Evolutionary conservation across 2,329 filamentous ascomycete species (phyloP).

Genomic region (Geosmithia flava): DNA sequence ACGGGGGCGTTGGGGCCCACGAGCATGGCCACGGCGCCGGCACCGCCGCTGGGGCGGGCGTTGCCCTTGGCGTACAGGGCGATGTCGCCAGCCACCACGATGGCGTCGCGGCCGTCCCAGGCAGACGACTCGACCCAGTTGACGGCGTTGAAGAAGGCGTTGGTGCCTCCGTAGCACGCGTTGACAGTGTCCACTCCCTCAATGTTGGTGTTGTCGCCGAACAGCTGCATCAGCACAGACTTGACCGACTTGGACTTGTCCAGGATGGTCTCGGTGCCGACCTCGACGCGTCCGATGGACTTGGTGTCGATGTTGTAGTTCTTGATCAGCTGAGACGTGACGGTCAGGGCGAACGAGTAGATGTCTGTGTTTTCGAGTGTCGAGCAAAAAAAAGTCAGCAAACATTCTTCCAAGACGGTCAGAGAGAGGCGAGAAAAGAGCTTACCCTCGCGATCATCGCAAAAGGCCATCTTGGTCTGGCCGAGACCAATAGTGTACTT

Average conservation of each 20-base stretch:
- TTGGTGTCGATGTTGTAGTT: conserved; percentile 76
- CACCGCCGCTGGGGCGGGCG: conserved; percentile 70
- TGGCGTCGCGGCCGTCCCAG: conserved; percentile 74
- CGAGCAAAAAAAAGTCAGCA: no score
- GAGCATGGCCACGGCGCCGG: conserved; percentile 66
- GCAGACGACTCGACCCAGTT: conserved; percentile 82
- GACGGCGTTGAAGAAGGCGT: conserved; percentile 69
- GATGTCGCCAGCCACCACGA: conserved; percentile 73
- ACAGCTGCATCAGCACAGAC: conserved; percentile 78
- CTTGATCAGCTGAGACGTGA: conserved; percentile 61
- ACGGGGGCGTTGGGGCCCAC: conserved; percentile 69
- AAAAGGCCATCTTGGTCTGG: conserved; percentile 88
- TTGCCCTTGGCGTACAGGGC: conserved; percentile 76
- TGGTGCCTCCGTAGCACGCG: conserved; percentile 79
- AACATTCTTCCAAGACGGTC: no score
- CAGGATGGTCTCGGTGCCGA: conserved; percentile 74
- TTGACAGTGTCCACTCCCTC: conserved; percentile 78
- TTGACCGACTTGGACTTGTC: conserved; percentile 91
- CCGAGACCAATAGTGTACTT: conserved; percentile 89
- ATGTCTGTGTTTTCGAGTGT: conserved; percentile 58
- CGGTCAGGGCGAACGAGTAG: conserved; percentile 75
- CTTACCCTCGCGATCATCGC: conserved; percentile 74
- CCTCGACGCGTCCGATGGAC: conserved; percentile 69
- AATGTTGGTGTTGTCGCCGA: conserved; percentile 71
- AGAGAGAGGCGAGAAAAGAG: conserved; percentile 1